Percentiles rank a stretch among this genome's conserved stretches.
Conservation (phyloP, 2,329 filamentous ascomycete species). For the Plenodomus biglobosus region DNA sequence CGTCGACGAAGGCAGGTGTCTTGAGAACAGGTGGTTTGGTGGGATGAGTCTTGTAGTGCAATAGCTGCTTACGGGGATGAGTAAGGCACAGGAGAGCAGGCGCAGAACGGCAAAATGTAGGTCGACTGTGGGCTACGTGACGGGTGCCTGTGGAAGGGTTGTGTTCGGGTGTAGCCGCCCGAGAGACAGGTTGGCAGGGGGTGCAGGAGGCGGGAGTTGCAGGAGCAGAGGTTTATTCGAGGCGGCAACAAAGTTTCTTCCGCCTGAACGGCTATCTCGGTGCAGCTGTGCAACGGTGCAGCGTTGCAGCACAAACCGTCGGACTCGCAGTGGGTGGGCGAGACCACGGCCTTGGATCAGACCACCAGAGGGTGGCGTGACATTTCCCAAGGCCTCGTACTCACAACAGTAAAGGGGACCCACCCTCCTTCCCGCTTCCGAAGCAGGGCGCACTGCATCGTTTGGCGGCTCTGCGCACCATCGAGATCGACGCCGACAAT, state of each 20-base stretch:
- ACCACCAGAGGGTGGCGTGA: slow-evolving; percentile 41
- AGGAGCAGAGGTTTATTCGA: slow-evolving; percentile 12
- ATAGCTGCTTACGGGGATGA: slow-evolving; percentile 25
- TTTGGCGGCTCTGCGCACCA: too few relatives aligned
- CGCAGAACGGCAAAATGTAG: slow-evolving; percentile 8
- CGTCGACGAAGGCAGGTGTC: slow-evolving; percentile 1
- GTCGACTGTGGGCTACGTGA: slow-evolving; percentile 1
- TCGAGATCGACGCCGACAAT: too few relatives aligned
- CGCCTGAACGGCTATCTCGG: slow-evolving; percentile 19
- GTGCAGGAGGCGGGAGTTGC: slow-evolving; percentile 15
- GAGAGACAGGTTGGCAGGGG: slow-evolving; percentile 10
- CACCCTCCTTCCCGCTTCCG: slow-evolving; percentile 12
- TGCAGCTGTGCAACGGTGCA: slow-evolving; percentile 13
- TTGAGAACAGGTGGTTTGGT: slow-evolving; percentile 5
- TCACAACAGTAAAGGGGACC: not conserved
- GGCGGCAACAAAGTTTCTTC: slow-evolving; percentile 4
- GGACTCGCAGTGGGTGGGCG: slow-evolving; percentile 2
- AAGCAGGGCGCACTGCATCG: slow-evolving; percentile 1
- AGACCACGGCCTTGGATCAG: slow-evolving; percentile 26
- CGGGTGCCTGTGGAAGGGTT: slow-evolving; percentile 3
- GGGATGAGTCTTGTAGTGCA: slow-evolving; percentile 1
- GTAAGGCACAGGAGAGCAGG: slow-evolving; percentile 19
- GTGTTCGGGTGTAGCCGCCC: too few relatives aligned
- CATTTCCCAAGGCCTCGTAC: slow-evolving; percentile 15
- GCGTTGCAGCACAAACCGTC: not conserved